These are phyloP conservation scores for Citrullus mucosospermus DNA, from an alignment of 306 rosid genomes.

Conservation along the genomic window DNA sequence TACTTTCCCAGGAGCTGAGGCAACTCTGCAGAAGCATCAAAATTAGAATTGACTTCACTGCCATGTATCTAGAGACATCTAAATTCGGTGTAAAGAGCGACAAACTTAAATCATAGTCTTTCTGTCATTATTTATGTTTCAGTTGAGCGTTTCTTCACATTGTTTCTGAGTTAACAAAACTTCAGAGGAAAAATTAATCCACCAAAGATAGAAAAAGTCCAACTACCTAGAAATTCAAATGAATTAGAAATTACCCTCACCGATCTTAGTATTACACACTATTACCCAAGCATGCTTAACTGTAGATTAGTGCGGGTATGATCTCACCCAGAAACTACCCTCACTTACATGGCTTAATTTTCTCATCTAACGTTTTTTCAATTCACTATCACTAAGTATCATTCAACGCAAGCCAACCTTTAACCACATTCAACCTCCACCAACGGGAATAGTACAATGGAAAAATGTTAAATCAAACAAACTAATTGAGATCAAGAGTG, in stretches of 20 bases:
- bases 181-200: too few species aligned
- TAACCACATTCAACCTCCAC: neutral
- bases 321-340: neutral
- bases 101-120: neutral
- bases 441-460: neutral
- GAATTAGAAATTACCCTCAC: too few species aligned
- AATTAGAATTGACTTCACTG: neutral
- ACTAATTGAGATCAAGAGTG: neutral
- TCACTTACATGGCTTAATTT: neutral
- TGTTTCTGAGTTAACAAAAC: too few species aligned
- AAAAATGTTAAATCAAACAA: too few species aligned
- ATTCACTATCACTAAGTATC: neutral
- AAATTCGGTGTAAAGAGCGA: neutral
- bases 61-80: neutral
- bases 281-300: too few species aligned
- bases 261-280: too few species aligned
- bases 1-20: conserved; percentile 84
- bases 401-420: neutral
- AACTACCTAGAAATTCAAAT: too few species aligned
- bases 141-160: neutral
- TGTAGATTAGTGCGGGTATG: too few species aligned
- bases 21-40: conserved; percentile 25
- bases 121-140: neutral
- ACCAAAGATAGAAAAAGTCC: too few species aligned
- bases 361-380: neutral